These are phyloP conservation scores for Zygosaccharomyces sapae DNA, from an alignment of 1,139 yeast species.

Conservation along the genomic window DNA sequence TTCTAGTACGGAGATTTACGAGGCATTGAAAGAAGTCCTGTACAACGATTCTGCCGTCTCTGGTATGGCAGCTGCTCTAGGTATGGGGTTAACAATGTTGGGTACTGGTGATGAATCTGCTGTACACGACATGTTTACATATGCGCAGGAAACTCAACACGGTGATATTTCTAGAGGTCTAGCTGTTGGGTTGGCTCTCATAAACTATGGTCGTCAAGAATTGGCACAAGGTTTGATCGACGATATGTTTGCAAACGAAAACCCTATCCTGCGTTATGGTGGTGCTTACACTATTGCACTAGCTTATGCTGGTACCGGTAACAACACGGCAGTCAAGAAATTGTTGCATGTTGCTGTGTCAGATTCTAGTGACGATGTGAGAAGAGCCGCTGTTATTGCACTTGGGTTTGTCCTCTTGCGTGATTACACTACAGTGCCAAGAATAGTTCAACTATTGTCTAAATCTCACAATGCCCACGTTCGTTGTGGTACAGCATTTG, in stretches of 20 bases:
- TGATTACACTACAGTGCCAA: constrained; percentile 90
- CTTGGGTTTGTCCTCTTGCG: constrained; percentile 88
- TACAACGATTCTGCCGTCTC: constrained; percentile 90
- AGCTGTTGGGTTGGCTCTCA: constrained; percentile 82
- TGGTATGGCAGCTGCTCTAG: constrained; percentile 95
- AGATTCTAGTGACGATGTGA: constrained; percentile 93
- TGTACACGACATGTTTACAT: constrained; percentile 77
- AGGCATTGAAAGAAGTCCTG: constrained; percentile 76
- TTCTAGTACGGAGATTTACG: constrained; percentile 67
- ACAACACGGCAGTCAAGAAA: constrained; percentile 79
- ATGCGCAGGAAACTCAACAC: constrained; percentile 94
- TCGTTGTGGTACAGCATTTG: constrained; percentile 97
- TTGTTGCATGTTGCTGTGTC: constrained; percentile 91
- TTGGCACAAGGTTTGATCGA: constrained; percentile 71
- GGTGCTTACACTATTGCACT: constrained; percentile 92
- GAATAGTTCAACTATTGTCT: constrained; percentile 85
- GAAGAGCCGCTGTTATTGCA: constrained; percentile 94
- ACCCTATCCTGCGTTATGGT: constrained; percentile 86
- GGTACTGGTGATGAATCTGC: constrained; percentile 82
- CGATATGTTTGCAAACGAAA: constrained; percentile 66
- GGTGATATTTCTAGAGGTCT: constrained; percentile 91
- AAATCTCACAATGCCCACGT: constrained; percentile 98
- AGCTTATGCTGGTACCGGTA: constrained; percentile 97
- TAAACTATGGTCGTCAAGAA: constrained; percentile 82
- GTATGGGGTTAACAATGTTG: constrained; percentile 94